Base-by-base conservation (phyloP, 768 basidiomycete species). In the Pleurotus tuoliensis region DNA sequence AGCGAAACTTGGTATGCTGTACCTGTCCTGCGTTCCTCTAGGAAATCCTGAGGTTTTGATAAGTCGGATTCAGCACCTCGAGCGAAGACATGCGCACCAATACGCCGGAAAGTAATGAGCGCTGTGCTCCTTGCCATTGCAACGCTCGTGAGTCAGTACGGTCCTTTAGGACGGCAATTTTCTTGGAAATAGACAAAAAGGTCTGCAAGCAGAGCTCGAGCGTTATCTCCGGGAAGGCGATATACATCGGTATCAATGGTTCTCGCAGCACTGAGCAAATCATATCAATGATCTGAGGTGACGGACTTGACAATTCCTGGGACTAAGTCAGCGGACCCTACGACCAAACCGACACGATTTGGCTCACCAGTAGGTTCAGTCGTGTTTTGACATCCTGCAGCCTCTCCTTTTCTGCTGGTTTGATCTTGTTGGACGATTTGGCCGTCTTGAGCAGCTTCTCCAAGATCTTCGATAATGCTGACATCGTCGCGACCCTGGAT, bases 31-130 rank as follows among this genome's bases (percentile, higher is more conserved):
- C 63, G 54, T 15, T 60, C 60, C 47, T 77, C 76, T 13, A 73
- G 64, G 44, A 68, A 66, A 58, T 69, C 70, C 67, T 70, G 50
- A 50, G 71, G 59, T 68, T 66, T 47, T 37, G 55, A 11, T 16
- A 5, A 16, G 16, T 16, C 16, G 39, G 43, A n/a, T 41, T 9
- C 20, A 20, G 13, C 8, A 15, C 3, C 5, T 37, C 4, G 22
- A 4, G 30, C 30, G 25, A 39, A 44, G 24, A 37, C 40, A 15
- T 24, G 60, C 73, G 61, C 61, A 82, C 82, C 58, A 82, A 63
- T 34, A 83, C 58, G 3, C 84, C 83, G 3, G 84, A 81, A 18
- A 87, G 62, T n/a, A 84, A 58, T 8, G 76, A 71, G 25, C 73
- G 62, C 34, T 78, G 73, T 9, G 77, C 67, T 11, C 56, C 59